Evolutionary conservation across 352 stramenopile genomes (phyloP), one percentile per base, ranked within the genome.

Genomic region (Globisporangium cederbergense): DNA sequence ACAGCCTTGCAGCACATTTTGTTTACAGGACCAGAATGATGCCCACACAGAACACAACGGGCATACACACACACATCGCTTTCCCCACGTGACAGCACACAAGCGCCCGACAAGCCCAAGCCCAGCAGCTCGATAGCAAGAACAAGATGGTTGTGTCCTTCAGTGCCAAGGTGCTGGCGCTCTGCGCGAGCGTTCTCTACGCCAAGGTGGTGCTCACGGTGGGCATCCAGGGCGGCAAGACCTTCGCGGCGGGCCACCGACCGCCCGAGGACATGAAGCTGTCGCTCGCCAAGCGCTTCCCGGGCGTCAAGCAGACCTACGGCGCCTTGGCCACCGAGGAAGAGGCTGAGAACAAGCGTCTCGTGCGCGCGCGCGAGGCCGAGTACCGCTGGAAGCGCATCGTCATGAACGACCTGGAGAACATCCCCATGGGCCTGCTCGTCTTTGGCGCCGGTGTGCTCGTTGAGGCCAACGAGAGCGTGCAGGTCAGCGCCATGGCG

Each of bases 371-470:
- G 20, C 52, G 47, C 16, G 69, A 71, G 52, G 55, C 47, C 38
- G 77, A 82, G 49, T 60, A 67, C 52, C 78, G 78, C 57, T 86
- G 77, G 77, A 64, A 70, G 22, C 69, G 73, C 54, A 86, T 86
- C 42, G 68, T 86, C 22, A 60, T 67, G 40, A 86, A 86, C 64
- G 77, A 86, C 58, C 56, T 81, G 13, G 77, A 86, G 66, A 79
- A 66, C 30, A 81, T 86, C 52, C 77, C 77, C 16, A 67, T 86
- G 34, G 71, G 60, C 38, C 62, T 86, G 11, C 10, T 82, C 8
- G 72, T 81, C 14, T 83, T 81, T 34, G 65, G 47, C 52, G 64
- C 38, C 36, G 74, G 74, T 38, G 55, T 79, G 13, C 53, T 81
- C 46, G 55, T 68, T 32, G 62, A 72, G 28, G 64, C 57, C 22